Evolutionary conservation across 768 basidiomycete species (phyloP).

Genomic region (Rhizopogon salebrosus): DNA sequence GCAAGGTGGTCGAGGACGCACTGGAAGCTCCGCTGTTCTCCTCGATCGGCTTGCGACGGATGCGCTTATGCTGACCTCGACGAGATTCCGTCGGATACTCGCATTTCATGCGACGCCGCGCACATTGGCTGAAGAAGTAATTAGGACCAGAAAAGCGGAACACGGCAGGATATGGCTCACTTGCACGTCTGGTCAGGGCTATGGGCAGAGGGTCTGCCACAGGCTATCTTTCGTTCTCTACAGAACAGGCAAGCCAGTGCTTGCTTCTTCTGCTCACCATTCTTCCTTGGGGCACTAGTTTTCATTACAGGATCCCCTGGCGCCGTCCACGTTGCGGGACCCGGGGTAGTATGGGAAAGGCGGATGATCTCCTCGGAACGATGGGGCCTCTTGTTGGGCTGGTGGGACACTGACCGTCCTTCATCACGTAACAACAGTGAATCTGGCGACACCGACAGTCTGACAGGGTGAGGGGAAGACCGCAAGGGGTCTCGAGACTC

Average conservation of each 20-base stretch:
- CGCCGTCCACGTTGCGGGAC: constrained; percentile 27
- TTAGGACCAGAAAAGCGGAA: constrained; percentile 10
- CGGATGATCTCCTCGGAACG: constrained; percentile 25
- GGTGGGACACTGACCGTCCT: constrained; percentile 13
- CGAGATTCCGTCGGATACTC: constrained; percentile 46
- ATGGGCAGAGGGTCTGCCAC: constrained; percentile 37
- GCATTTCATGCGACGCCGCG: constrained; percentile 40
- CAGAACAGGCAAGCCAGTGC: constrained; percentile 45
- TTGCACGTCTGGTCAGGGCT: constrained; percentile 39
- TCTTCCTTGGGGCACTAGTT: constrained; percentile 23
- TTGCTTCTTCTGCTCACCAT: constrained; percentile 38
- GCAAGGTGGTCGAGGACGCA: not conserved
- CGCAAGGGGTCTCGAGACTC: constrained; percentile 9
- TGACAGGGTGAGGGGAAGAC: not conserved
- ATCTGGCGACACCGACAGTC: constrained; percentile 13
- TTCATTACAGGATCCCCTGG: constrained; percentile 28
- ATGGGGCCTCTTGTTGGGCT: constrained; percentile 23
- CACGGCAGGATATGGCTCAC: constrained; percentile 24
- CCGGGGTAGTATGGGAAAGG: constrained; percentile 20
- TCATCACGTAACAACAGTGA: constrained; percentile 20
- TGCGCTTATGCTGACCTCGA: constrained; percentile 40
- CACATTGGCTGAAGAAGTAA: constrained; percentile 36
- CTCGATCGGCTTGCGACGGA: constrained; percentile 26
- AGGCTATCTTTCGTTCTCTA: constrained; percentile 46
- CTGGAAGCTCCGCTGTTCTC: constrained; percentile 12